phyloP scores from a whole-genome alignment of 371 early-diverging fungal species.

The Lichtheimia hyalospora region DNA sequence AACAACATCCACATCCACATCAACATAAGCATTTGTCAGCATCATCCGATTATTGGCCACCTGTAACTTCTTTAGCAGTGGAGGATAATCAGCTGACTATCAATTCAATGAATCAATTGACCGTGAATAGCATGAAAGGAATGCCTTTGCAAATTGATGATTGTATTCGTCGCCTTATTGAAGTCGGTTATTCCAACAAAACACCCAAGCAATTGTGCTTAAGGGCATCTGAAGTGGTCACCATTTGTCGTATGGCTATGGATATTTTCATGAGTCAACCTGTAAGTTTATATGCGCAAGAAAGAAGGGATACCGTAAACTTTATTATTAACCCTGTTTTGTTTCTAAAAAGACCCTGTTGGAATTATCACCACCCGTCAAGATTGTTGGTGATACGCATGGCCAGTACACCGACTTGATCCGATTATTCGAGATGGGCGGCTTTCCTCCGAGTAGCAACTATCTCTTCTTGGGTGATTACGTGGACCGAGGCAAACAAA shows the following conservation, averaged over 20 bases:
- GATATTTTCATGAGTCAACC: conserved; percentile 93
- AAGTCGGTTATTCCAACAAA: conserved; percentile 70
- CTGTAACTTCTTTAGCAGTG: conserved; percentile 8
- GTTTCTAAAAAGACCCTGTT: conserved; percentile 60
- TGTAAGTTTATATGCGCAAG: conserved; percentile 21
- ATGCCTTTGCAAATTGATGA: conserved; percentile 70
- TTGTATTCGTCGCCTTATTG: conserved; percentile 74
- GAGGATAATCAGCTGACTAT: conserved; percentile 33
- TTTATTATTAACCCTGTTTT: background rate
- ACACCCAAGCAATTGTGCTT: conserved; percentile 68
- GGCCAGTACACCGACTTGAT: conserved; percentile 93
- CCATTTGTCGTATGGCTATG: conserved; percentile 81
- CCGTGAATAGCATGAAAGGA: conserved; percentile 17
- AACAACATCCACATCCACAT: conserved; percentile 18
- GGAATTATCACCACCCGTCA: conserved; percentile 93
- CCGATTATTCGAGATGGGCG: conserved; percentile 89
- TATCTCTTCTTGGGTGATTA: conserved; percentile 97
- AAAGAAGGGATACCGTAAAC: background rate
- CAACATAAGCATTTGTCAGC: conserved; percentile 36
- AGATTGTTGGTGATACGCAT: conserved; percentile 95
- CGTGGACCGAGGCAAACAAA: conserved; percentile 96
- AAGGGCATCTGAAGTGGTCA: conserved; percentile 80
- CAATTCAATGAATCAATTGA: conserved; percentile 29
- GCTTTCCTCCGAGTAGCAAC: conserved; percentile 86
- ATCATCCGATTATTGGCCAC: conserved; percentile 39